Evolutionary conservation across 129 eudicot species (phyloP).

Genomic region (Mikania micrantha): DNA sequence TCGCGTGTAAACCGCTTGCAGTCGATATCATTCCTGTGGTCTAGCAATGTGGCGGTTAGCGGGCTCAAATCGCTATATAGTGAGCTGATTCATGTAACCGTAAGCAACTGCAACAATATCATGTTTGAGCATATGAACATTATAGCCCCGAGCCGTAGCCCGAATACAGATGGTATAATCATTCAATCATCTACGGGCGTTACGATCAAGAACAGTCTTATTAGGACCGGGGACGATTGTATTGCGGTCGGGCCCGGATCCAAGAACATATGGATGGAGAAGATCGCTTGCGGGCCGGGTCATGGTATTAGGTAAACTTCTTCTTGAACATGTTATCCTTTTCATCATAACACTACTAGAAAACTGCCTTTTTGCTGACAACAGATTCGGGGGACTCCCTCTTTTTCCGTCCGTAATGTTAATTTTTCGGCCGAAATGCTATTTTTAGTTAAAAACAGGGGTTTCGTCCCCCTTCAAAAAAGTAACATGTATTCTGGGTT

Average conservation of each 20-base stretch:
- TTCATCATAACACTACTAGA: background rate
- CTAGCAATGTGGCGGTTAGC: constrained; percentile 40
- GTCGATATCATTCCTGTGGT: constrained; percentile 66
- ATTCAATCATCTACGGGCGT: constrained; percentile 53
- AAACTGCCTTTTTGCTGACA: too few relatives aligned
- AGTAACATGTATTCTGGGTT: too few relatives aligned
- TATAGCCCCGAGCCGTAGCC: constrained; percentile 59
- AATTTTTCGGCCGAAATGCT: too few relatives aligned
- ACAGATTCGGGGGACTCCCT: too few relatives aligned
- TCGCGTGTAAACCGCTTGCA: constrained; percentile 24
- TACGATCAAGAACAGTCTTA: constrained; percentile 30
- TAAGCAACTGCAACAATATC: constrained; percentile 51
- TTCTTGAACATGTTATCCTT: background rate
- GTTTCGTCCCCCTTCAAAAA: too few relatives aligned
- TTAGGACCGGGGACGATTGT: constrained; percentile 70
- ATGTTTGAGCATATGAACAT: constrained; percentile 35
- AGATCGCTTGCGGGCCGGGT: constrained; percentile 69
- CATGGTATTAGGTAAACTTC: constrained; percentile 62
- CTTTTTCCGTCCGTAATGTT: too few relatives aligned
- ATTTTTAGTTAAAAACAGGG: too few relatives aligned
- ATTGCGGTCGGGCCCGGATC: constrained; percentile 70
- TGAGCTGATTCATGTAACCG: constrained; percentile 45
- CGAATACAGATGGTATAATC: constrained; percentile 73
- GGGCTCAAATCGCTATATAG: constrained; percentile 64
- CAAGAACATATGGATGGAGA: constrained; percentile 55